Evolutionary conservation across 2,329 filamentous ascomycete species (phyloP).

Genomic region (Pseudovirgaria hyperparasitica): DNA sequence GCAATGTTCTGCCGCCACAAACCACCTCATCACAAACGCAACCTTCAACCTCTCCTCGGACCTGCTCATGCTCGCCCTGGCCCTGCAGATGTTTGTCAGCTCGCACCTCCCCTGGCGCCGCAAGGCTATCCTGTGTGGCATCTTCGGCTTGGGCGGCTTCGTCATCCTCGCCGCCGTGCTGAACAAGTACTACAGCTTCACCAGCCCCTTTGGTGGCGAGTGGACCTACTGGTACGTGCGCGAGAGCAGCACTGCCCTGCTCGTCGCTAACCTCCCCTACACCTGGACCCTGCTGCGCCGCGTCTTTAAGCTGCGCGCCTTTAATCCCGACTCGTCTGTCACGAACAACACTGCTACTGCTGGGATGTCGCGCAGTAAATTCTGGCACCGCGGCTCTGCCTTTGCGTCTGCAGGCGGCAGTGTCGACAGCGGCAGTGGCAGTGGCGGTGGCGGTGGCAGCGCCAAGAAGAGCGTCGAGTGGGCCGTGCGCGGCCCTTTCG

Average conservation of each 20-base stretch:
- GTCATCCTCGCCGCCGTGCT: slow-evolving; percentile 34
- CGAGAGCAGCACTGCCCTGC: slow-evolving; percentile 2
- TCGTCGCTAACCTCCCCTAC: slow-evolving; percentile 39
- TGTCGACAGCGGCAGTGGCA: too few relatives aligned
- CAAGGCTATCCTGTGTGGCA: slow-evolving; percentile 36
- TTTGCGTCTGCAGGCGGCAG: too few relatives aligned
- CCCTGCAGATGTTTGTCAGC: slow-evolving; percentile 26
- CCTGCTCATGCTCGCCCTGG: slow-evolving; percentile 21
- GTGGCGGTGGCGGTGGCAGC: too few relatives aligned
- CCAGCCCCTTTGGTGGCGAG: slow-evolving; percentile 26
- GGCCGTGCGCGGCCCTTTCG: too few relatives aligned
- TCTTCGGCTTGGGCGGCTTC: slow-evolving; percentile 32
- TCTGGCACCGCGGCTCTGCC: too few relatives aligned
- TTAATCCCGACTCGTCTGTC: slow-evolving; percentile 9
- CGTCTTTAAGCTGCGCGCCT: slow-evolving; percentile 28
- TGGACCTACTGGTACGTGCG: slow-evolving; percentile 27
- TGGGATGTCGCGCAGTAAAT: too few relatives aligned
- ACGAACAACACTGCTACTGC: too few relatives aligned
- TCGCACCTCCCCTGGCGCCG: slow-evolving; percentile 22
- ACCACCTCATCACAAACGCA: slow-evolving; percentile 34
- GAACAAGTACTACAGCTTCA: slow-evolving; percentile 36
- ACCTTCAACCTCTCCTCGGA: slow-evolving; percentile 29
- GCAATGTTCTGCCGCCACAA: slow-evolving; percentile 32
- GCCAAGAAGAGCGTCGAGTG: too few relatives aligned
- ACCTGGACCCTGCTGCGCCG: slow-evolving; percentile 39